These are phyloP conservation scores for Ogataea paraovalis DNA, from an alignment of 805 yeast genomes.

Conservation along the genomic window DNA sequence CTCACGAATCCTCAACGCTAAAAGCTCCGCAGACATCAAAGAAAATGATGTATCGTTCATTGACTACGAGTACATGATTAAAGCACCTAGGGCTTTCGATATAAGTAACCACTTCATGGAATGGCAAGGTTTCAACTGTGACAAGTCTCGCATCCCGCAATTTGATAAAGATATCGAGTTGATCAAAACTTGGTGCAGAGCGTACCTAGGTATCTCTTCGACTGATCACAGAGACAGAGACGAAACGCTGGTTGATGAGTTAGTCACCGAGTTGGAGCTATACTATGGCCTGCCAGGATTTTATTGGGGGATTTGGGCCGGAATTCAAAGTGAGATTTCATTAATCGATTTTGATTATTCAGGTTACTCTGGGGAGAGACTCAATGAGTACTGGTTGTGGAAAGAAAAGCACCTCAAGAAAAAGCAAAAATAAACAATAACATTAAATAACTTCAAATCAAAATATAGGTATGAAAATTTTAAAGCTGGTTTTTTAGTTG, in stretches of 20 bases:
- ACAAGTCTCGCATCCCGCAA: conserved; percentile 52
- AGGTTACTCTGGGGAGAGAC: conserved; percentile 52
- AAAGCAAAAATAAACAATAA: no score
- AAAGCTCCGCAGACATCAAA: conserved; percentile 19
- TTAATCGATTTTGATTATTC: conserved; percentile 70
- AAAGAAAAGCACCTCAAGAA: conserved; percentile 32
- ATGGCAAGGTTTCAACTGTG: conserved; percentile 82
- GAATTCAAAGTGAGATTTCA: conserved; percentile 65
- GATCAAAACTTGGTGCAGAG: conserved; percentile 54
- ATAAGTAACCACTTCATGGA: conserved; percentile 73
- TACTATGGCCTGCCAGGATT: conserved; percentile 81
- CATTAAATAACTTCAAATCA: no score
- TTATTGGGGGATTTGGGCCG: conserved; percentile 84
- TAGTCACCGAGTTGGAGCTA: conserved; percentile 52
- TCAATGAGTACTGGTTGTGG: conserved; percentile 72
- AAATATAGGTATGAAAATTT: no score
- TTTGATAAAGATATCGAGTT: conserved; percentile 41
- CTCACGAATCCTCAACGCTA: conserved; percentile 9
- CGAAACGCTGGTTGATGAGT: conserved; percentile 29
- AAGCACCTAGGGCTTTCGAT: conserved; percentile 71
- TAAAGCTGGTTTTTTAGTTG: no score
- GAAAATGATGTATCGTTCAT: conserved; percentile 51
- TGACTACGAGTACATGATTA: conserved; percentile 70
- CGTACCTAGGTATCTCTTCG: conserved; percentile 41
- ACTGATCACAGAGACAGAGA: conserved; percentile 11